phyloP scores from a whole-genome alignment of 177 flowering plant species.

The Vitis hybrid region DNA sequence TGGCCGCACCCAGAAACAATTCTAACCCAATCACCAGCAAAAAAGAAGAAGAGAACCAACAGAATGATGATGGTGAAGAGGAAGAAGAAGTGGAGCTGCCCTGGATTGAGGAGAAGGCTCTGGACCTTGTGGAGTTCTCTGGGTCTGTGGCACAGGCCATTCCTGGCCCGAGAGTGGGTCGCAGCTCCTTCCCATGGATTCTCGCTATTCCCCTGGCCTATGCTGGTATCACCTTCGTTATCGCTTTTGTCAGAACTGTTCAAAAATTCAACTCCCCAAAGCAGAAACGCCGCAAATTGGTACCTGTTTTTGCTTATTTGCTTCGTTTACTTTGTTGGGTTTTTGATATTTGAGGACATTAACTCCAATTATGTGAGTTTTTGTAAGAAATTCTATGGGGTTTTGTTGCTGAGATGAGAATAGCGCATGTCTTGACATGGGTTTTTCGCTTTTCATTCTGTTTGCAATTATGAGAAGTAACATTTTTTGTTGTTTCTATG shows the following conservation, averaged over 20 bases:
- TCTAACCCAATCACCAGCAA: conserved; percentile 2
- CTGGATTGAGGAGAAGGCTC: conserved; percentile 92
- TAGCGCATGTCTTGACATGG: background rate
- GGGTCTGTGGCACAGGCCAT: conserved; percentile 88
- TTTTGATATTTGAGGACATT: background rate
- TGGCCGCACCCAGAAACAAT: conserved; percentile 4
- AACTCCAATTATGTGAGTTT: background rate
- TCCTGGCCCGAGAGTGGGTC: conserved; percentile 88
- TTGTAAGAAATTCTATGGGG: background rate
- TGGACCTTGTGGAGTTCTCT: conserved; percentile 88
- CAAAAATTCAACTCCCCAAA: conserved; percentile 71
- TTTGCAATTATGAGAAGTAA: too few relatives aligned
- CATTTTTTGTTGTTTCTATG: background rate
- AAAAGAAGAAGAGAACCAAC: conserved; percentile 4
- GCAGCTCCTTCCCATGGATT: conserved; percentile 82
- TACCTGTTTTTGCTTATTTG: conserved; percentile 12
- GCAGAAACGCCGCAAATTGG: conserved; percentile 63
- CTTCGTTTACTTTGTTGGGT: background rate
- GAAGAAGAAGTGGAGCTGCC: conserved; percentile 61
- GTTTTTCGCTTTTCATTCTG: background rate
- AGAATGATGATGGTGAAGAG: conserved; percentile 7
- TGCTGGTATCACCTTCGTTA: conserved; percentile 63
- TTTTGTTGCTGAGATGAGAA: background rate
- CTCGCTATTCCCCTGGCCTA: conserved; percentile 84
- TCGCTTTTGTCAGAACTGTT: conserved; percentile 74